phyloP scores from a whole-genome alignment of 2,329 filamentous ascomycete genomes.

The Rhynchosporium secalis region DNA sequence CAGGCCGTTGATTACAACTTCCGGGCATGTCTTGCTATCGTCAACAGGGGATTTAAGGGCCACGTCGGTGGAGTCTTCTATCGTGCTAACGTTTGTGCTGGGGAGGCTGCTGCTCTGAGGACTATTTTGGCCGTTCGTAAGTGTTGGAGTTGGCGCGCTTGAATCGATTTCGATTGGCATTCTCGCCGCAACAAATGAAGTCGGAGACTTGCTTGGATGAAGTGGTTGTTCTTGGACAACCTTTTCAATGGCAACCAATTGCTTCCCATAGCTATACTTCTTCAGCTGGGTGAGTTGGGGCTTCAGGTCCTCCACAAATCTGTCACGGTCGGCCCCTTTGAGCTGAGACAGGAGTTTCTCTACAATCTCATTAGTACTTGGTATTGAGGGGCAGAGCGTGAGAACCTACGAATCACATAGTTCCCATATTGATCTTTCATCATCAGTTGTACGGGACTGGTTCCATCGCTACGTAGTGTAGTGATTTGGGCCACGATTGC shows the following conservation, averaged over 20 bases:
- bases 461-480: conserved; percentile 60
- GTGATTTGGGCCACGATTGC: conserved; percentile 67
- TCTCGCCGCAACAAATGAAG: conserved; percentile 33
- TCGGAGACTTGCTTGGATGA: conserved; percentile 25
- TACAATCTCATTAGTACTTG: conserved; percentile 42
- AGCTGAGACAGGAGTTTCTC: conserved; percentile 76
- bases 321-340: conserved; percentile 57
- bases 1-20: conserved; percentile 35
- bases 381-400: neutral
- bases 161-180: conserved; percentile 49
- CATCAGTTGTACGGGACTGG: conserved; percentile 69
- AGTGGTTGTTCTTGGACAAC: conserved; percentile 44
- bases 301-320: conserved; percentile 63
- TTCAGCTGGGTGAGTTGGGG: conserved; percentile 62
- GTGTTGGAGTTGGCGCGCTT: conserved; percentile 61
- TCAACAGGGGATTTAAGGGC: conserved; percentile 24
- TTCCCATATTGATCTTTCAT: conserved; percentile 94
- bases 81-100: conserved; percentile 59
- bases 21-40: conserved; percentile 29
- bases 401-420: conserved; percentile 89
- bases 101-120: conserved; percentile 66
- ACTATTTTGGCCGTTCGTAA: conserved; percentile 69
- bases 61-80: conserved; percentile 35
- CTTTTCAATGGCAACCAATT: conserved; percentile 64
- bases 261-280: conserved; percentile 64